Base-by-base conservation (phyloP, 768 basidiomycete genomes). In the Kockovaella imperatae region DNA sequence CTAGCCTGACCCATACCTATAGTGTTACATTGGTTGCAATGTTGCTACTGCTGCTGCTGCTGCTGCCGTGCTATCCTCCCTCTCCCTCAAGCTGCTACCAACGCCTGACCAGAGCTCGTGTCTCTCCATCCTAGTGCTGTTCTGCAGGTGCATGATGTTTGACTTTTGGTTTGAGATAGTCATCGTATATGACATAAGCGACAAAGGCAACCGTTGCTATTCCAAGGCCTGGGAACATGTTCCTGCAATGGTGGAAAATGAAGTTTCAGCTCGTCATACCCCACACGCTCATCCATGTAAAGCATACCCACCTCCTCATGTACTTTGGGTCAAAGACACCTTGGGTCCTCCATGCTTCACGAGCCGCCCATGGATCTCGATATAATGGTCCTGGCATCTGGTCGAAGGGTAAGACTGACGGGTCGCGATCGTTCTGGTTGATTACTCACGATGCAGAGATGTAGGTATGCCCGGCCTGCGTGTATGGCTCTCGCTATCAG, bases 281-380 rank as follows among this genome's bases (percentile, higher is more conserved):
- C 34, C 4, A n/a, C 14, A 42, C 2, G 31, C 48, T 32, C n/a
- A n/a, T 34, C 29, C n/a, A 45, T 31, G 13, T 31, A 11, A 4
- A 5, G n/a, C 38, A 42, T 14, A 21, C 43, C 11, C 30, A 70
- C 69, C 63, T 76, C 75, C 96, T 83, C 86, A 90, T 90, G 59
- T 79, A 78, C 34, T 83, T 80, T 58, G 83, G 84, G 52, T 81
- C 78, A 76, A 95, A 95, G 47, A 91, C 80, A n/a, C 85, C 82
- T 62, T 80, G 82, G 70, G 83, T 88, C 62, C 90, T 79, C 89
- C 88, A 95, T 31, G 87, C 86, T 59, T 95, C 89, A 53, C 82
- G 76, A 74, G 85, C 89, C 18, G 87, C 86, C 90, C 90, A 95
- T 42, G 89, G 88, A 70, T 95, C 90, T 72, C 87, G 83, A 66